Evolutionary conservation across 2,329 filamentous ascomycete species (phyloP).

Genomic region (Hymenoscyphus repandus): DNA sequence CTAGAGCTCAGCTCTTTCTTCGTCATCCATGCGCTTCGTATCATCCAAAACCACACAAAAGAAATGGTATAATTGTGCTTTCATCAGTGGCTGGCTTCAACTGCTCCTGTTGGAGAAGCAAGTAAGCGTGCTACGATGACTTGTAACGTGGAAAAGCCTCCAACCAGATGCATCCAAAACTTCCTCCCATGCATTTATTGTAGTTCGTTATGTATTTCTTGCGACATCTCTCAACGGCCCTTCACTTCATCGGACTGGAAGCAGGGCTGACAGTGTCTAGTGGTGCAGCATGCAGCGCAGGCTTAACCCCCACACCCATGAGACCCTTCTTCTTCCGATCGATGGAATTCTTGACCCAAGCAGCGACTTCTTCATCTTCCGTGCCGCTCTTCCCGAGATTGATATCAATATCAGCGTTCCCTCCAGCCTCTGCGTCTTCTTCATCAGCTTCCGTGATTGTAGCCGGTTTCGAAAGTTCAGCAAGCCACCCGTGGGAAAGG

Average conservation of each 20-base stretch:
- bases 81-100: too few relatives aligned
- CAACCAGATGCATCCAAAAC: too few relatives aligned
- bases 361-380: constrained; percentile 76
- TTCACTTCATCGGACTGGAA: constrained; percentile 11
- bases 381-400: constrained; percentile 22
- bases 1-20: too few relatives aligned
- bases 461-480: constrained; percentile 67
- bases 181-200: too few relatives aligned
- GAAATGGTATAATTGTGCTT: too few relatives aligned
- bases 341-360: constrained; percentile 74
- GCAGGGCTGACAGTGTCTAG: constrained; percentile 64
- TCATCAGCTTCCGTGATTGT: constrained; percentile 68
- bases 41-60: too few relatives aligned
- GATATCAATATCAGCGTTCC: constrained; percentile 17
- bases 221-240: not conserved
- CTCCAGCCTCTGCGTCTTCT: constrained; percentile 42
- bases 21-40: too few relatives aligned
- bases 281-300: constrained; percentile 82
- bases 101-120: too few relatives aligned
- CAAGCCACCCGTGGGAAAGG: constrained; percentile 84
- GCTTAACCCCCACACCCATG: constrained; percentile 53
- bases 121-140: too few relatives aligned
- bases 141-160: too few relatives aligned
- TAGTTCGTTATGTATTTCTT: not conserved
- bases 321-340: constrained; percentile 58